Base-by-base conservation (phyloP, 2,329 filamentous ascomycete genomes). In the Sporothrix dimorphospora region DNA sequence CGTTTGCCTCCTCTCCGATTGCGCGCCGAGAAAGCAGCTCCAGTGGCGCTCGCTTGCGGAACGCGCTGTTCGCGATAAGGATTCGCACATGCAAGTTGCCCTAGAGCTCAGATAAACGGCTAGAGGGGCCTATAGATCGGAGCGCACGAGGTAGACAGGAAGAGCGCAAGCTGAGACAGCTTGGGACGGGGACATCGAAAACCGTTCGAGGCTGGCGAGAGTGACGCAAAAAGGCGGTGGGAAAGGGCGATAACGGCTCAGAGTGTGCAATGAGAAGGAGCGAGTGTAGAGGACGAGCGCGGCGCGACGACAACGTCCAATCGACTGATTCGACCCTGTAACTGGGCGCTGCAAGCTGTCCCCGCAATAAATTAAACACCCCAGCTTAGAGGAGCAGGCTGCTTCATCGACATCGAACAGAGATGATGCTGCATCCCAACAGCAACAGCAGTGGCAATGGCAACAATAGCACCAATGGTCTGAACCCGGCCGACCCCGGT, bases 381-480 rank as follows among this genome's bases (percentile, higher is more conserved):
- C 19, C 30, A 27, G 59, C 38, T 8, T 19, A 34, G 9, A 38
- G 19, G 8, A 21, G 57, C 57, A 3, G 12, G 57, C 21, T 65
- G 11, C 38, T 34, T 27, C 38, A n/a, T n/a, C n/a, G n/a, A n/a
- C n/a, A 45, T 45, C 59, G 12, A 27, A 24, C 12, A 4, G 11
- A 61, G 2, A 45, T 66, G 63, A 66, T 66, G 63, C 63, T 66
- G 42, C 63, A 66, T 66, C 42, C 40, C 3, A 66, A 49, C 63
- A 65, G 21, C 59, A 45, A 1, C 59, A 57, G 34, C 47, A 71
- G 73, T 30, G 67, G 11, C 68, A 45, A 4, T 66, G 21, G 51
- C 70, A 49, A 19, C 42, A 40, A 16, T 24, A 27, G 21, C 27
- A 30, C 24, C 53, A 57, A 57, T 34, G 19, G 38, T 8, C 8